Conservation (phyloP, 768 basidiomycete species). For the Boletus eberwhitei region DNA sequence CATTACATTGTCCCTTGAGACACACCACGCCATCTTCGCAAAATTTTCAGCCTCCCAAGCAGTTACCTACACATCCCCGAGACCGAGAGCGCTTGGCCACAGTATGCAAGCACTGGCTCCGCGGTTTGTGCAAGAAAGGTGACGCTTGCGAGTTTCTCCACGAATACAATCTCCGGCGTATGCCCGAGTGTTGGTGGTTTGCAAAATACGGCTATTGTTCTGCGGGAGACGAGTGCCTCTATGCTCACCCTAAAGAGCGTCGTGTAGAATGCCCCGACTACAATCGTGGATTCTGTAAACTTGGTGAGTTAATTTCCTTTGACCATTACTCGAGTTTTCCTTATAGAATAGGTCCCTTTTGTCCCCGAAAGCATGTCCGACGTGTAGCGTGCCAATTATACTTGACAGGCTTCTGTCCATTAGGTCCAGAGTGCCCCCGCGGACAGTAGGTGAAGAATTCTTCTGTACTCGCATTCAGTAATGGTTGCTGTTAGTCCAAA, state of each 20-base stretch:
- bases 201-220: constrained; percentile 98
- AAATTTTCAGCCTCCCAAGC: constrained; percentile 88
- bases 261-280: constrained; percentile 94
- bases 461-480: constrained; percentile 6
- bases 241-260: constrained; percentile 91
- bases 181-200: constrained; percentile 99
- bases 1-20: constrained; percentile 86
- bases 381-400: constrained; percentile 89
- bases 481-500: constrained; percentile 58
- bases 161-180: constrained; percentile 95
- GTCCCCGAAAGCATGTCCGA: constrained; percentile 90
- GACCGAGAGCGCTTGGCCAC: constrained; percentile 83
- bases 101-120: constrained; percentile 98
- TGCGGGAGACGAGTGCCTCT: constrained; percentile 95
- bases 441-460: constrained; percentile 69
- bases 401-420: constrained; percentile 88
- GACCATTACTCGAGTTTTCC: constrained; percentile 1
- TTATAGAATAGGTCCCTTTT: constrained; percentile 63
- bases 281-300: constrained; percentile 90
- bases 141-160: constrained; percentile 98
- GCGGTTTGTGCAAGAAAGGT: constrained; percentile 97
- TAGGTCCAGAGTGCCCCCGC: constrained; percentile 81
- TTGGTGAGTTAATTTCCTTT: constrained; percentile 53
- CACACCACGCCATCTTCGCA: constrained; percentile 85
- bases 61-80: constrained; percentile 76